Evolutionary conservation across 202 grass and related monocot genomes (phyloP).

Genomic region (Cymbopogon flexuosus): DNA sequence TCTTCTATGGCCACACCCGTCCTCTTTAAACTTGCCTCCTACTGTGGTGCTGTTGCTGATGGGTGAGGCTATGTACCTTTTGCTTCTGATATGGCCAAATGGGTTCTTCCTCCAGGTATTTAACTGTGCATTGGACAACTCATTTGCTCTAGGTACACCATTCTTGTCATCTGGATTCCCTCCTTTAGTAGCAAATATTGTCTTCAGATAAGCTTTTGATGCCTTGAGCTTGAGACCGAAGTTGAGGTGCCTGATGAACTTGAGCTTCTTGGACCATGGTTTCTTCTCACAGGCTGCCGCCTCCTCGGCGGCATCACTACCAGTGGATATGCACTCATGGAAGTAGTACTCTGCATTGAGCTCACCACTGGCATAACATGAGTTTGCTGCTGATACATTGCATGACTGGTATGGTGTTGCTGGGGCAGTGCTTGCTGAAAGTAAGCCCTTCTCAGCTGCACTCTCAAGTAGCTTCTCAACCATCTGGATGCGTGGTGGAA

Average conservation of each 20-base stretch:
- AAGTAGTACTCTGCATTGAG: conserved; percentile 74
- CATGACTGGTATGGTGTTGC: conserved; percentile 83
- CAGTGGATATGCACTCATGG: conserved; percentile 44
- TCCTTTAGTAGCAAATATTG: conserved; percentile 68
- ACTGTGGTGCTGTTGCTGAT: conserved; percentile 32
- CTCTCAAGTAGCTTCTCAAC: conserved; percentile 63
- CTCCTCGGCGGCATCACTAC: conserved; percentile 30
- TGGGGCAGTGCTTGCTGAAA: conserved; percentile 42
- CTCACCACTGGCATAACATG: conserved; percentile 76
- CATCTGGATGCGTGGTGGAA: conserved; percentile 75
- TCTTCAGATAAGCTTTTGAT: conserved; percentile 82
- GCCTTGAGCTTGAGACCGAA: conserved; percentile 85
- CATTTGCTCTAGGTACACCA: conserved; percentile 37
- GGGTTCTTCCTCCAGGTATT: conserved; percentile 61
- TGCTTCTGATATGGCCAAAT: conserved; percentile 68
- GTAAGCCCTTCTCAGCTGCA: conserved; percentile 41
- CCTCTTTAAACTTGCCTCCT: conserved; percentile 42
- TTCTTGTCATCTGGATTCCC: conserved; percentile 48
- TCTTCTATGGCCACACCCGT: conserved; percentile 61
- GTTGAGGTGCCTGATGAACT: conserved; percentile 74
- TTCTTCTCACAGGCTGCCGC: conserved; percentile 51
- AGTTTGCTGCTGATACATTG: conserved; percentile 69
- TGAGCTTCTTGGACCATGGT: conserved; percentile 83
- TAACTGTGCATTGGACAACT: conserved; percentile 39
- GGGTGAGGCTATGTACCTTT: conserved; percentile 53